phyloP scores from a whole-genome alignment of 2,329 filamentous ascomycete species.

The Hypoxylon sp. region DNA sequence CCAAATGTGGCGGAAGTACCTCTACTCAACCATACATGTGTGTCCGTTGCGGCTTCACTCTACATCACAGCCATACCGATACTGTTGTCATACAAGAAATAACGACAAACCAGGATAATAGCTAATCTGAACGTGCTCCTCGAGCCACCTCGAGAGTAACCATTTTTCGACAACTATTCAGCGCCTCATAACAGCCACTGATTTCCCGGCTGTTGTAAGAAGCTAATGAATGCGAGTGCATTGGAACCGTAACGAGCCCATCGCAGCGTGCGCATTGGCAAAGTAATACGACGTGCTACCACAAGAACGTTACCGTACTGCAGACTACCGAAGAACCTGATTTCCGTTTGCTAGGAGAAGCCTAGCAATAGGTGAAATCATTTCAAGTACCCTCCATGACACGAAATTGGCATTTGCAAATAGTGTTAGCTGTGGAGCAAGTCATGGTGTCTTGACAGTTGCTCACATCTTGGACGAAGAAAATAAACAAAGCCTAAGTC shows the following conservation, averaged over 20 bases:
- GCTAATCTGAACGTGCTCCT: neutral
- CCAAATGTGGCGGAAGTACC: neutral
- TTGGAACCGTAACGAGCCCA: conserved; percentile 7
- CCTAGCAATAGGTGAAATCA: neutral
- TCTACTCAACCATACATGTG: neutral
- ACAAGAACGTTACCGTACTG: conserved; percentile 19
- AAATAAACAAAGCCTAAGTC: neutral
- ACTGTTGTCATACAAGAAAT: neutral
- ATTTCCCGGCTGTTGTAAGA: neutral
- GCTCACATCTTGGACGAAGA: neutral
- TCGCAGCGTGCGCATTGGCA: conserved; percentile 3
- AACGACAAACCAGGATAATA: neutral
- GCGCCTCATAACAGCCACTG: neutral
- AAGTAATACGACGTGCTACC: conserved; percentile 24
- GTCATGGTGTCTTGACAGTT: neutral
- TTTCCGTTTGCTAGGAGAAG: conserved; percentile 5
- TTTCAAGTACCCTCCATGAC: neutral
- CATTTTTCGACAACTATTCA: neutral
- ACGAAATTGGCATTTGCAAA: conserved; percentile 3
- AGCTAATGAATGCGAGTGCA: conserved; percentile 10
- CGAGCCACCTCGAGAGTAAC: neutral
- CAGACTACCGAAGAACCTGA: neutral
- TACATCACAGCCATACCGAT: neutral
- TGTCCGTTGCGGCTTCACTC: neutral
- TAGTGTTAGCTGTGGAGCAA: neutral